phyloP scores from a whole-genome alignment of 2,329 filamentous ascomycete genomes.

The Xylaria sp. region DNA sequence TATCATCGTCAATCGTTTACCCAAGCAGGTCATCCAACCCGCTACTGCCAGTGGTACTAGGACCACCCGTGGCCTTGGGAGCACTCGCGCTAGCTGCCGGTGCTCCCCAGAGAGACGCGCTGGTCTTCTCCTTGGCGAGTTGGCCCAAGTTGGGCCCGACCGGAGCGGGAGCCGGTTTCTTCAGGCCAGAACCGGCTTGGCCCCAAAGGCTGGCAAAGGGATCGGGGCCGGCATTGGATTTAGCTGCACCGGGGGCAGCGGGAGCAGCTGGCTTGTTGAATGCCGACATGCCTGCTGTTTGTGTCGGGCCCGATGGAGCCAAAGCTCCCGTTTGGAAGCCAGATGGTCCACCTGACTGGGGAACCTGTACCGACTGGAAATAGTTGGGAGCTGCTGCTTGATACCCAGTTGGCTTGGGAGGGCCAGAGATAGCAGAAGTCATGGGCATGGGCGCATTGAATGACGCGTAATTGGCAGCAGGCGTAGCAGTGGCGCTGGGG shows the following conservation, averaged over 20 bases:
- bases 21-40: slow-evolving; percentile 33
- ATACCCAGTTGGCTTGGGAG: slow-evolving; percentile 57
- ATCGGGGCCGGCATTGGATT: slow-evolving; percentile 62
- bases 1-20: slow-evolving; percentile 10
- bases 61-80: slow-evolving; percentile 23
- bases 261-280: slow-evolving; percentile 45
- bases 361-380: slow-evolving; percentile 69
- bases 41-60: slow-evolving; percentile 23
- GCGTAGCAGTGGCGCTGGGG: slow-evolving; percentile 49
- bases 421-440: slow-evolving; percentile 36
- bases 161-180: slow-evolving; percentile 60
- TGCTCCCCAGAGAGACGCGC: slow-evolving; percentile 87
- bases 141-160: slow-evolving; percentile 80
- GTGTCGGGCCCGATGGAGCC: slow-evolving; percentile 22
- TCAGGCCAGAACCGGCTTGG: slow-evolving; percentile 65
- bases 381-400: slow-evolving; percentile 86
- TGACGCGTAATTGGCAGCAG: slow-evolving; percentile 59
- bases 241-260: slow-evolving; percentile 42
- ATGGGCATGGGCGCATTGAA: slow-evolving; percentile 48
- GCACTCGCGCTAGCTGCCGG: slow-evolving; percentile 39
- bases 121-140: slow-evolving; percentile 96
- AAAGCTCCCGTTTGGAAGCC: slow-evolving; percentile 20
- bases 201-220: slow-evolving; percentile 88
- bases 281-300: slow-evolving; percentile 36
- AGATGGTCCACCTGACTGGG: slow-evolving; percentile 33